Conservation (phyloP, 2,329 filamentous ascomycete genomes). For the Cordyceps javanica region DNA sequence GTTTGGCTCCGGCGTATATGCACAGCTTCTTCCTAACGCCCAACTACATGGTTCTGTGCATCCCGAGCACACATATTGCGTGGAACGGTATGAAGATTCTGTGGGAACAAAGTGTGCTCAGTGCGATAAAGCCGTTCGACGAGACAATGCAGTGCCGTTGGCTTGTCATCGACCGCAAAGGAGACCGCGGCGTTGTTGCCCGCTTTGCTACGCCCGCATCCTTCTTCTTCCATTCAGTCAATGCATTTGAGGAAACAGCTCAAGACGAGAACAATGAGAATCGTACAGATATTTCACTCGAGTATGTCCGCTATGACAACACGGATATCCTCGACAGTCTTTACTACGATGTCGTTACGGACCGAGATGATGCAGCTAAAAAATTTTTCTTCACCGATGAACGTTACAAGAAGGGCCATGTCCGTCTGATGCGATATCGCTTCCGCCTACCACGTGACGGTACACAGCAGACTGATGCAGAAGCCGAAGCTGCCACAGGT, state of each 20-base stretch:
- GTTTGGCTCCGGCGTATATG: conserved; percentile 61
- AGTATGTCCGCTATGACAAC: conserved; percentile 58
- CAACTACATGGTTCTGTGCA: conserved; percentile 65
- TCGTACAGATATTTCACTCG: conserved; percentile 51
- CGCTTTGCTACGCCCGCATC: conserved; percentile 61
- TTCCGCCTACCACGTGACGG: conserved; percentile 29
- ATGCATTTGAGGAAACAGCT: conserved; percentile 61
- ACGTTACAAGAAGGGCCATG: conserved; percentile 29
- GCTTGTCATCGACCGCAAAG: conserved; percentile 66
- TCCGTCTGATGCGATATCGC: conserved; percentile 37
- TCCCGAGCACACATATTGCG: conserved; percentile 60
- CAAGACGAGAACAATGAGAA: conserved; percentile 28
- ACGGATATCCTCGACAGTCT: conserved; percentile 59
- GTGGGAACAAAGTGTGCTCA: conserved; percentile 61
- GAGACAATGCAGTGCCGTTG: conserved; percentile 52
- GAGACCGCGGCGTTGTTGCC: conserved; percentile 58
- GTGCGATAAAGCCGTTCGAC: conserved; percentile 61
- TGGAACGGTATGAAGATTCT: conserved; percentile 53
- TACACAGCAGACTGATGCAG: conserved; percentile 1
- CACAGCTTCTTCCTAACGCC: conserved; percentile 73
- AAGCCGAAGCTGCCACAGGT: conserved; percentile 18
- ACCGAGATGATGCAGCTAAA: conserved; percentile 40
- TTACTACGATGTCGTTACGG: conserved; percentile 63
- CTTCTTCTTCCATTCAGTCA: conserved; percentile 77
- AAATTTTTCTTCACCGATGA: conserved; percentile 38